These are phyloP conservation scores for Cymbidium sinense DNA, from an alignment of 106 monocot species.

Conservation along the genomic window DNA sequence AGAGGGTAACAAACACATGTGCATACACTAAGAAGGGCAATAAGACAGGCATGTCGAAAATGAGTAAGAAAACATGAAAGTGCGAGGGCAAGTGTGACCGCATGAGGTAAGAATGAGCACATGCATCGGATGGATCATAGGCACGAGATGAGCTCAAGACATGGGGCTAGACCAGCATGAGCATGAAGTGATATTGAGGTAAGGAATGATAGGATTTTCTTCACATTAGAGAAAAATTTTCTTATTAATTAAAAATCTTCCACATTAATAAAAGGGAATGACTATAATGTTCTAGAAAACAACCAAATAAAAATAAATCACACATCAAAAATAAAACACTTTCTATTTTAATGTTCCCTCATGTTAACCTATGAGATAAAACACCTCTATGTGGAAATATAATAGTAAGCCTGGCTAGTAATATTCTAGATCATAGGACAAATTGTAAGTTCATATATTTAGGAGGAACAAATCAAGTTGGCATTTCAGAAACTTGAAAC, in stretches of 20 bases:
- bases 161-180: too few species aligned
- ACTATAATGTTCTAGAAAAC: neutral
- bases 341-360: neutral
- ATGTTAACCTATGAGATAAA: neutral
- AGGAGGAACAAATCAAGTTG: neutral
- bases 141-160: neutral
- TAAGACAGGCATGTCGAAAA: neutral
- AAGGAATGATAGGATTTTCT: neutral
- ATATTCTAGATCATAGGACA: neutral
- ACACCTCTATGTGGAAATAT: neutral
- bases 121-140: neutral
- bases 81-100: neutral
- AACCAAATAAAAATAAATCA: neutral
- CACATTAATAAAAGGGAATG: neutral
- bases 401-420: neutral
- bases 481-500: neutral
- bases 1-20: neutral
- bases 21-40: neutral
- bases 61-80: too few species aligned
- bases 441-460: neutral
- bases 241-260: neutral
- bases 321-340: neutral
- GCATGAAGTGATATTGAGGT: too few species aligned
- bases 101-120: neutral
- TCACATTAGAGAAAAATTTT: neutral